A percentile compares a stretch with the other conserved stretches of the same genome.
Conservation (phyloP, 495 filamentous ascomycete species). For the Xylaria scruposa region DNA sequence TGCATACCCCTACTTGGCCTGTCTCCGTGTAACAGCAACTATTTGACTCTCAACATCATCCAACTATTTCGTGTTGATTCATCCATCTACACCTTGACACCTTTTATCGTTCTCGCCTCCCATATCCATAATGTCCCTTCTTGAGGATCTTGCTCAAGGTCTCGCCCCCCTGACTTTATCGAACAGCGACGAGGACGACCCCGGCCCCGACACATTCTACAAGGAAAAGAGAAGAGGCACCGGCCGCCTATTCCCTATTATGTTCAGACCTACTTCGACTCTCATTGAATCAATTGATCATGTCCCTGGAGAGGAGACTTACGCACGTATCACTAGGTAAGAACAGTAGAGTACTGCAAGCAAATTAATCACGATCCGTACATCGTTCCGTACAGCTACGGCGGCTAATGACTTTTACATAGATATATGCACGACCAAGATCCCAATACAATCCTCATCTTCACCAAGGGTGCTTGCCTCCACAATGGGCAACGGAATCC, state of each 20-base stretch:
- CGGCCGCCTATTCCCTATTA: slow-evolving; percentile 38
- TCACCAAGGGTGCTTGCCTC: slow-evolving; percentile 47
- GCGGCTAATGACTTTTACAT: background rate
- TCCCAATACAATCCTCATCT: slow-evolving; percentile 28
- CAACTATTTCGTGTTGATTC: no score
- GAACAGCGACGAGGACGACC: no score
- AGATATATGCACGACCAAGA: slow-evolving; percentile 44
- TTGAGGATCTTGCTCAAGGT: no score
- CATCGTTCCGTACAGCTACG: background rate
- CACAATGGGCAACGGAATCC: slow-evolving; percentile 44
- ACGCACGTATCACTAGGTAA: slow-evolving; percentile 27
- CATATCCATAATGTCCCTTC: no score
- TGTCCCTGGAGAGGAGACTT: slow-evolving; percentile 29
- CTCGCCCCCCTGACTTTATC: no score
- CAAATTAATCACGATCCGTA: background rate
- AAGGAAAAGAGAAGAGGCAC: slow-evolving; percentile 27
- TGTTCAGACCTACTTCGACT: slow-evolving; percentile 37
- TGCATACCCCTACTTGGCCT: no score
- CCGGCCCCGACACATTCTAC: no score
- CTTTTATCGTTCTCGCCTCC: no score
- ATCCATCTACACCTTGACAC: no score
- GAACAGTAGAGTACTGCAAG: background rate
- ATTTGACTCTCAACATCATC: no score
- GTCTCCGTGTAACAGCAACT: no score
- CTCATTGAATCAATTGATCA: slow-evolving; percentile 32